Evolutionary conservation across 345 rosid species (phyloP), one percentile per base, ranked within the genome.

Genomic region (Gossypium australe): DNA sequence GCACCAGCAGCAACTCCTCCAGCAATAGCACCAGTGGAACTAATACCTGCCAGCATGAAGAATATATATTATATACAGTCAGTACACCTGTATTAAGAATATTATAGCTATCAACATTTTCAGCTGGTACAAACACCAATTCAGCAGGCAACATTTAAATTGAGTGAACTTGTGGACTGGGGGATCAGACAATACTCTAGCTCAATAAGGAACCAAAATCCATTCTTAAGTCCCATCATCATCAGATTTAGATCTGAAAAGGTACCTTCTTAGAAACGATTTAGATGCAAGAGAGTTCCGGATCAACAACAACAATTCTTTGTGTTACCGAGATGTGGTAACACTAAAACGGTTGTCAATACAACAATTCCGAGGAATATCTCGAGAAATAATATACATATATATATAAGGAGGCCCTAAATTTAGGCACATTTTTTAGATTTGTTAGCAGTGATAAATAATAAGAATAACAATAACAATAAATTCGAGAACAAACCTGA

Each of bases 1-100:
- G 97, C 97, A 75, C 97, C 97, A 59, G 98, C 98, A 78, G 99
- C 99, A 71, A 93, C 98, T 67, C 98, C 99, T 44, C 99, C 98
- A 25, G 98, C 99, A 80, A 91, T 95, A 75, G 92, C 87, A 79
- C 94, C 98, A 75, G 90, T 95, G 48, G 80, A 82, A 79, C 82
- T 85, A 64, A 76, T 77, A 81, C 86, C 98, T 95, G 73, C 75
- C 76, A 49, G 70, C 57, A 84, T 49, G 64, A 72, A 57, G 43
- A 59, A 22, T 22, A 59, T 3, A 72, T 44, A 72, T 11, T 24
- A 47, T 25, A 68, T 13, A 48, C 24, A 9, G 9, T 17, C 3
- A 27, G 4, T 9, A 17, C 17, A 69, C 2, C 22, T 16, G 38
- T 52, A 51, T 27, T 22, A 48, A 5, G 7, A 48, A 47, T 67